These are phyloP conservation scores for Leccinum olivaceopallidum DNA, from an alignment of 768 basidiomycete genomes.

Conservation along the genomic window DNA sequence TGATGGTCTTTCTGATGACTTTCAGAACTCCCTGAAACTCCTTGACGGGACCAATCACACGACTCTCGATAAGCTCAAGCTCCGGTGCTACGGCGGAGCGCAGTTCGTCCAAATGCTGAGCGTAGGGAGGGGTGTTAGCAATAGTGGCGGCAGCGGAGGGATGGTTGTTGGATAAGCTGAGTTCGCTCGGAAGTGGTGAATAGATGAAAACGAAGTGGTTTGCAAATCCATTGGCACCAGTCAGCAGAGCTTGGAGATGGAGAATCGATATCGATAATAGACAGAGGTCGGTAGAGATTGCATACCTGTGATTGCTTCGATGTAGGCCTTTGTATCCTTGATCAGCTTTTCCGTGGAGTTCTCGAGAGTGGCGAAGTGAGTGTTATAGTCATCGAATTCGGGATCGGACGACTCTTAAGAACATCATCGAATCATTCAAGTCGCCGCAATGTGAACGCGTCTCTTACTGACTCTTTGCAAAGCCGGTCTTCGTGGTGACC, in stretches of 20 bases:
- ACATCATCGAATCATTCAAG: slow-evolving; percentile 4
- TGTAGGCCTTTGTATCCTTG: slow-evolving; percentile 89
- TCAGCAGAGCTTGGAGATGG: slow-evolving; percentile 56
- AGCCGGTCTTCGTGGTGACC: slow-evolving; percentile 84
- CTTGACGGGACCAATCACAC: slow-evolving; percentile 83
- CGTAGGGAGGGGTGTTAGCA: slow-evolving; percentile 71
- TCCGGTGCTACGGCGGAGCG: slow-evolving; percentile 80
- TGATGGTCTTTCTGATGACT: slow-evolving; percentile 88
- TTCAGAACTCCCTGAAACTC: slow-evolving; percentile 88
- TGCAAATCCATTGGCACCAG: slow-evolving; percentile 60
- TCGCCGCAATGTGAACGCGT: background rate
- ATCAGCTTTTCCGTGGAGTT: slow-evolving; percentile 82
- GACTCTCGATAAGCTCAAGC: slow-evolving; percentile 88
- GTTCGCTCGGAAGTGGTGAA: slow-evolving; percentile 71
- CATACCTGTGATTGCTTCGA: slow-evolving; percentile 74
- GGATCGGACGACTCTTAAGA: slow-evolving; percentile 73
- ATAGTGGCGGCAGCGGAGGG: slow-evolving; percentile 79
- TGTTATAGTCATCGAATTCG: slow-evolving; percentile 86
- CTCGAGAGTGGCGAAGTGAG: slow-evolving; percentile 78
- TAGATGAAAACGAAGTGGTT: slow-evolving; percentile 64
- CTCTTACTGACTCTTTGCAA: slow-evolving; percentile 79
- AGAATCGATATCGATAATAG: slow-evolving; percentile 5
- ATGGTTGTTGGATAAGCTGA: slow-evolving; percentile 74
- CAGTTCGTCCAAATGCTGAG: slow-evolving; percentile 79
- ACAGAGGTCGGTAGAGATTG: slow-evolving; percentile 1